Evolutionary conservation across 768 basidiomycete genomes (phyloP).

Genomic region (Kockovaella imperatae): DNA sequence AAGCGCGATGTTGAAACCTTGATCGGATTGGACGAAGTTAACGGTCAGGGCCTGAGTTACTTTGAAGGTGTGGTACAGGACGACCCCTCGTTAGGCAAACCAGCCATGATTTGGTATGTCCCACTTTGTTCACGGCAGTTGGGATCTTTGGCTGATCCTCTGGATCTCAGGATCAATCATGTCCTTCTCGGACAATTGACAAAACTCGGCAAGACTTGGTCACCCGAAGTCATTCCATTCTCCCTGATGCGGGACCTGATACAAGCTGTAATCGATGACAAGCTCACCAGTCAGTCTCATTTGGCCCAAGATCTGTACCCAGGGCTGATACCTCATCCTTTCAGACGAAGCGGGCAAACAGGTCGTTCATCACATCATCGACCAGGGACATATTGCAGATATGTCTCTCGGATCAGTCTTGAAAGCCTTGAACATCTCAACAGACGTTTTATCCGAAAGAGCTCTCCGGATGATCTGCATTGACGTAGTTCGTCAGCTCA

Average conservation of each 20-base stretch:
- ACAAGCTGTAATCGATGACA: conserved; percentile 59
- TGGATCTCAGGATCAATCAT: conserved; percentile 65
- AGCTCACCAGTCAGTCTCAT: conserved; percentile 60
- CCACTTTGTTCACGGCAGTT: neutral
- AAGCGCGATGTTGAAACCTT: conserved; percentile 67
- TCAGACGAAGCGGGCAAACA: conserved; percentile 70
- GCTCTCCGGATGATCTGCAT: conserved; percentile 52
- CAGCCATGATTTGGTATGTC: conserved; percentile 74
- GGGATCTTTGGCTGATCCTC: neutral
- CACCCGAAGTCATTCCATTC: conserved; percentile 56
- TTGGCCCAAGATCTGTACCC: neutral
- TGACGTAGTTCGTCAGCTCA: conserved; percentile 68
- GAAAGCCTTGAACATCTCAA: conserved; percentile 6
- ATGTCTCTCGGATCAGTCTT: neutral
- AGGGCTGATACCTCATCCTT: conserved; percentile 1
- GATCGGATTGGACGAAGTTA: conserved; percentile 57
- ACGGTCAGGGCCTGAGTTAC: conserved; percentile 62
- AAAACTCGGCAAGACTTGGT: conserved; percentile 54
- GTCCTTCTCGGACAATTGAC: conserved; percentile 71
- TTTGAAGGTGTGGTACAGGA: conserved; percentile 67
- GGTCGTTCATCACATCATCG: conserved; percentile 65
- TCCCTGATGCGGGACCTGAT: conserved; percentile 68
- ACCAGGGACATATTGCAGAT: conserved; percentile 3
- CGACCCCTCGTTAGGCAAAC: conserved; percentile 52
- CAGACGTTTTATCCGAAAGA: conserved; percentile 6